phyloP scores from a whole-genome alignment of 176 grass and related monocot genomes.

The Alopecurus myosuroides region DNA sequence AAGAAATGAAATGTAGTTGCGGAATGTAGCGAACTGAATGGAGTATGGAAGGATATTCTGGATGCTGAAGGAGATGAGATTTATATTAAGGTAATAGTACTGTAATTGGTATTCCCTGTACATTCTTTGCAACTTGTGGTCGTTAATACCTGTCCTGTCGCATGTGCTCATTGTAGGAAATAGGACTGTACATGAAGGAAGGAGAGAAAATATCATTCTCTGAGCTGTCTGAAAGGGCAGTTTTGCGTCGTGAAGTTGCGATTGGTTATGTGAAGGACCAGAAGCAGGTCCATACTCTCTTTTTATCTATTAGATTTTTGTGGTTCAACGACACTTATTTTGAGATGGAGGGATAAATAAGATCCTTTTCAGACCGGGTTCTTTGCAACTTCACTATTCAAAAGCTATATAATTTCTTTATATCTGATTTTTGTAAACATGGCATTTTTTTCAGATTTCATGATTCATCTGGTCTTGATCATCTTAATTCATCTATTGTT shows the following conservation, averaged over 20 bases:
- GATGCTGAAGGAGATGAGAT: constrained; percentile 95
- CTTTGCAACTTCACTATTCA: not conserved
- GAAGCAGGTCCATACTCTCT: constrained; percentile 60
- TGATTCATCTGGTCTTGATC: not conserved
- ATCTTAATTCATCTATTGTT: constrained; percentile 14
- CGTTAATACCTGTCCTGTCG: not conserved
- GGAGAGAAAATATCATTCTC: constrained; percentile 74
- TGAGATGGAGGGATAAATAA: too few relatives aligned
- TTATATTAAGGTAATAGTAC: constrained; percentile 79
- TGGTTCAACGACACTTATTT: too few relatives aligned
- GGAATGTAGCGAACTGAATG: constrained; percentile 72
- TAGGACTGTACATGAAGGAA: constrained; percentile 84
- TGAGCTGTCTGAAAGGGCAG: constrained; percentile 88
- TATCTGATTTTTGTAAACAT: constrained; percentile 16
- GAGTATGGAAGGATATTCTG: constrained; percentile 96
- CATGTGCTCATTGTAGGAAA: constrained; percentile 59
- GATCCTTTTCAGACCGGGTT: not conserved
- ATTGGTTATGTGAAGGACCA: constrained; percentile 80
- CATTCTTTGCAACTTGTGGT: constrained; percentile 25
- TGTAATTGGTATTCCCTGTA: not conserved
- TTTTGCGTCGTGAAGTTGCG: constrained; percentile 88
- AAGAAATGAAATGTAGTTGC: constrained; percentile 64
- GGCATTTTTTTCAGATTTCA: constrained; percentile 5
- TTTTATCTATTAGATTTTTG: constrained; percentile 11
- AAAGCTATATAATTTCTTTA: not conserved